These are phyloP conservation scores for Colletotrichum simmondsii DNA, from an alignment of 2,329 filamentous ascomycete genomes.

Conservation along the genomic window DNA sequence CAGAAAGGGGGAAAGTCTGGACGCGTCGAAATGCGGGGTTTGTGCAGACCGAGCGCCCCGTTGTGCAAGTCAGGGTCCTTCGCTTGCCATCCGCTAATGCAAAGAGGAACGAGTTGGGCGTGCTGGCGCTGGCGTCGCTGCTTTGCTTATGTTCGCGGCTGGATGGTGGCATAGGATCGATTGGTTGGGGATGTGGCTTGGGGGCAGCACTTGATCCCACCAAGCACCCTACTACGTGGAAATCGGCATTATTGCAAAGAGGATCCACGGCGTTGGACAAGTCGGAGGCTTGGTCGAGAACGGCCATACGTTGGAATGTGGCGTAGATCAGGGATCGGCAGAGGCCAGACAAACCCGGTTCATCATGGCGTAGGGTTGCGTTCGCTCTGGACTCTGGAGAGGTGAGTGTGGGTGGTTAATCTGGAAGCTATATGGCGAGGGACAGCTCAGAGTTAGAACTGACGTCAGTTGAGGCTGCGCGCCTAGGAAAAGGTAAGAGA, in stretches of 20 bases:
- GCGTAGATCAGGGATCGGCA: not conserved
- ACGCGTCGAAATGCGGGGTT: constrained; percentile 29
- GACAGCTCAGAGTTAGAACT: not conserved
- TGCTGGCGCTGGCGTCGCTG: not conserved
- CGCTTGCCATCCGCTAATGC: constrained; percentile 12
- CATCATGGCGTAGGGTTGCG: not conserved
- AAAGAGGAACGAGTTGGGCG: not conserved
- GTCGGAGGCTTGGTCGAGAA: not conserved
- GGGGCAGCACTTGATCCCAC: constrained; percentile 4
- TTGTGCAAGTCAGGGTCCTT: constrained; percentile 17
- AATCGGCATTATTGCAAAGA: not conserved
- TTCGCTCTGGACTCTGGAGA: not conserved
- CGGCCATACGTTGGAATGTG: not conserved
- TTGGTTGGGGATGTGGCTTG: not conserved
- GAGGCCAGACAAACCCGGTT: not conserved
- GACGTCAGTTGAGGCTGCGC: too few relatives aligned
- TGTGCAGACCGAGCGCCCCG: constrained; percentile 8
- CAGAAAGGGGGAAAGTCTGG: constrained; percentile 18
- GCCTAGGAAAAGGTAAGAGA: not conserved
- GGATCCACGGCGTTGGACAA: not conserved
- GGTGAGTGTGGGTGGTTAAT: not conserved
- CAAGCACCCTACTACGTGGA: not conserved
- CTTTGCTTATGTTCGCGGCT: not conserved
- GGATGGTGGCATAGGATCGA: constrained; percentile 1
- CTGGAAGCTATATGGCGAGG: not conserved